Evolutionary conservation across 2,329 filamentous ascomycete species (phyloP), one percentile per base, ranked within the genome.

Genomic region (Coniochaeta sp.): DNA sequence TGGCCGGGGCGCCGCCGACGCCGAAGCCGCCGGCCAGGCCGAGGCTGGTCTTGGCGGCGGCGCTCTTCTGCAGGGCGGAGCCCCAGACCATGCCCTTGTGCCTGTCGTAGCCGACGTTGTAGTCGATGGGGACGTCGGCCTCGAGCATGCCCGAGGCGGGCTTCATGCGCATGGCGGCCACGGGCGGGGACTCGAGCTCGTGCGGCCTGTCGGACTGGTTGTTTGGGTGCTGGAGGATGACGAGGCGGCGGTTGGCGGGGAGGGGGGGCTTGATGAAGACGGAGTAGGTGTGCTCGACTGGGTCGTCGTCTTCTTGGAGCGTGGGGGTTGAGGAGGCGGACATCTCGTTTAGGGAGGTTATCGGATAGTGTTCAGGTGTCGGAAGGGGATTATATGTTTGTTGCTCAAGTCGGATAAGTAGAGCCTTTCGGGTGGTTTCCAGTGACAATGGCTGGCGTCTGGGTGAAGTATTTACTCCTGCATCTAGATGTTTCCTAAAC

Each of bases 191-290:
- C 6, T 84, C 80, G 58, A 72, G 66, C 58, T 70, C 73, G 55
- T 74, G 68, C 12, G 74, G 70, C 63, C 88, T 82, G 44, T 83
- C 79, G 61, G 85, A 79, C 42, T 81, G 80, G 63, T 90, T 89
- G 75, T 93, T 93, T 28, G 93, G 89, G 73, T 96, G 96, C 77
- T 98, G 93, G 54, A 99, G 84, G 64, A 98, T 84, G 68, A 93
- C 88, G 62, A 92, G 84, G 65, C 88, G 82, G 61, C 85, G 86
- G 68, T 80, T 79, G 17, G 75, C 72, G 4, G 86, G 80, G 54
- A 89, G 83, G 22, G 82, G 77, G 24, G 91, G 89, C 67, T 93
- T 96, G 70, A 96, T 86, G 76, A 89, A 93, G 73, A 98, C 86
- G 70, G 91, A 85, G 82, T 96, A 98, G 63, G 83, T 86, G 47